These are phyloP conservation scores for Bimuria novae-zelandiae DNA, from an alignment of 2,329 filamentous ascomycete species.

Conservation along the genomic window DNA sequence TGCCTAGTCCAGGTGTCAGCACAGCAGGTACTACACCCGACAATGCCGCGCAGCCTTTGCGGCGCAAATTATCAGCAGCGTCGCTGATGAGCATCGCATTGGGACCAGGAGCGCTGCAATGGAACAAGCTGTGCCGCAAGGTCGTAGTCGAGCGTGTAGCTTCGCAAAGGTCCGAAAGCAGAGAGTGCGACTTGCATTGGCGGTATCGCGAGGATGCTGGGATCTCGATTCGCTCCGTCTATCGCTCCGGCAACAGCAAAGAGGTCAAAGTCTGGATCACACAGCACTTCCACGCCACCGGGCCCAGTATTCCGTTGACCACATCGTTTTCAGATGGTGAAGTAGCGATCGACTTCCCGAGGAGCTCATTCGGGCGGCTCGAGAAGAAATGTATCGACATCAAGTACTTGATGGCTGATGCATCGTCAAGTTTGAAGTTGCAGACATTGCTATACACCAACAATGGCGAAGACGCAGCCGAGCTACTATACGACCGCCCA, in stretches of 20 bases:
- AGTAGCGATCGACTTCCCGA: slow-evolving; percentile 38
- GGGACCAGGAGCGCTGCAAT: slow-evolving; percentile 34
- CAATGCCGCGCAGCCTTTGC: slow-evolving; percentile 14
- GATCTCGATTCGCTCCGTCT: slow-evolving; percentile 29
- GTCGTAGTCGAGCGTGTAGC: slow-evolving; percentile 33
- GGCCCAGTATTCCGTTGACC: slow-evolving; percentile 37
- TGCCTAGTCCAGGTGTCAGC: slow-evolving; percentile 11
- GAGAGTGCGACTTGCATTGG: slow-evolving; percentile 35
- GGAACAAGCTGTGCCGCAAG: slow-evolving; percentile 34
- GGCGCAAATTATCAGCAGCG: slow-evolving; percentile 21
- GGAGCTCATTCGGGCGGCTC: slow-evolving; percentile 29
- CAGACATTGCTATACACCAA: slow-evolving; percentile 43
- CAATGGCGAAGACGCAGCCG: slow-evolving; percentile 31
- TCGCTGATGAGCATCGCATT: slow-evolving; percentile 32
- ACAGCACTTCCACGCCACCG: slow-evolving; percentile 37
- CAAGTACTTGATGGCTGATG: slow-evolving; percentile 31
- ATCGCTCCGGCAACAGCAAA: slow-evolving; percentile 23
- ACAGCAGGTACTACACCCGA: slow-evolving; percentile 32
- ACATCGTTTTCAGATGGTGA: slow-evolving; percentile 35
- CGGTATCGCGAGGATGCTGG: slow-evolving; percentile 34
- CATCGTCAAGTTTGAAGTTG: slow-evolving; percentile 22
- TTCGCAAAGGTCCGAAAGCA: slow-evolving; percentile 14
- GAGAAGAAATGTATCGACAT: slow-evolving; percentile 35
- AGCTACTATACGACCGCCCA: slow-evolving; percentile 33
- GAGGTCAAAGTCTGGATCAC: slow-evolving; percentile 29